These are phyloP conservation scores for Fusarium chlamydosporum DNA, from an alignment of 2,329 filamentous ascomycete species.

Conservation along the genomic window DNA sequence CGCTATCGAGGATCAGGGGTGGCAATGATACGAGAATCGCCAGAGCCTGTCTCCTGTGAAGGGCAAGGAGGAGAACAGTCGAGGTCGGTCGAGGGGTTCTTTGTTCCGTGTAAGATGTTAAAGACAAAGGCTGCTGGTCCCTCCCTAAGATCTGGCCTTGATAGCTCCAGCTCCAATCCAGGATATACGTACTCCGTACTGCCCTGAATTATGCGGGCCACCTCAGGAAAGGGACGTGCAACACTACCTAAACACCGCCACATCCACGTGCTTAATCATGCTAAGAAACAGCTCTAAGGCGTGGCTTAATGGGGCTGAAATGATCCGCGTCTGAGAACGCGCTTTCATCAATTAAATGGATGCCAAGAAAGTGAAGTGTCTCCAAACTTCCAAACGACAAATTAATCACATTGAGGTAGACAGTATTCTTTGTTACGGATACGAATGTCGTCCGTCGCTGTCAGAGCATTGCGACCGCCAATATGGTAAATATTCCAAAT, in stretches of 20 bases:
- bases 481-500: slow-evolving; percentile 38
- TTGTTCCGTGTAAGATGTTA: slow-evolving; percentile 39
- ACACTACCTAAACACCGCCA: slow-evolving; percentile 48
- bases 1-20: slow-evolving; percentile 15
- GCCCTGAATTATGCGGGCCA: slow-evolving; percentile 38
- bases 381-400: slow-evolving; percentile 23
- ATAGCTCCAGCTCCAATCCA: slow-evolving; percentile 41
- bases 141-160: slow-evolving; percentile 53
- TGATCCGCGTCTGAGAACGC: slow-evolving; percentile 48
- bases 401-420: slow-evolving; percentile 18
- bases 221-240: slow-evolving; percentile 33
- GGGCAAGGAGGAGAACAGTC: slow-evolving; percentile 9
- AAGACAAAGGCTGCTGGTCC: slow-evolving; percentile 46
- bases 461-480: slow-evolving; percentile 36
- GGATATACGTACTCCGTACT: slow-evolving; percentile 35
- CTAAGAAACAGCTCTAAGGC: background rate
- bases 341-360: slow-evolving; percentile 43
- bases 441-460: slow-evolving; percentile 44
- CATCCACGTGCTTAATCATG: slow-evolving; percentile 44
- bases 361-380: slow-evolving; percentile 37
- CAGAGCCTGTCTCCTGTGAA: slow-evolving; percentile 14
- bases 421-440: slow-evolving; percentile 12
- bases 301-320: slow-evolving; percentile 49
- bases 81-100: slow-evolving; percentile 23
- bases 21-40: slow-evolving; percentile 10